Evolutionary conservation across 2,329 filamentous ascomycete genomes (phyloP), one percentile per base, ranked within the genome.

Genomic region (Talaromyces sp.): DNA sequence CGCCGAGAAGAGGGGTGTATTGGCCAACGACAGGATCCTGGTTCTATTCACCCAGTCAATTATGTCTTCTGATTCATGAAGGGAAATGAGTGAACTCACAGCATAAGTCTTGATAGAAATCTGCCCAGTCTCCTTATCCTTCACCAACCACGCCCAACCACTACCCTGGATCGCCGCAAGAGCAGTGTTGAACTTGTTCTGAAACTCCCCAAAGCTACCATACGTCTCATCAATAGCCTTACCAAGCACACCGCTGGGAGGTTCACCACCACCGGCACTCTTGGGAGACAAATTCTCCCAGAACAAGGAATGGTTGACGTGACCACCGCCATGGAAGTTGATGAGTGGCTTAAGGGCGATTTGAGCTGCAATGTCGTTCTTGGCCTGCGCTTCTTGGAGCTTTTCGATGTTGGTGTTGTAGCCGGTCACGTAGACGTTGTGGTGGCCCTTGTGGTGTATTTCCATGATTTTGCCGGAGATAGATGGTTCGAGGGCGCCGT

Each of bases 381-480:
- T 83, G 60, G 77, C 73, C 70, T 85, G 80, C 11, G 86, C 86
- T 69, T 87, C 84, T 66, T 84, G 82, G 68, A 91, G 81, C 75
- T 93, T 88, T 79, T 93, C 88, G 70, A 87, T 82, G 65, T 91
- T 89, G 67, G 89, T 85, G 83, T 97, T 97, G 84, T 91, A 91
- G 78, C 89, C 90, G 80, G 89, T 95, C 72, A 97, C 92, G 79
- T 97, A 97, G 74, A 93, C 93, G 81, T 94, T 89, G 84, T 97
- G 93, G 85, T 97, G 93, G 81, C 93, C 94, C 82, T 87, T 89
- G 87, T 97, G 91, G 85, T 97, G 93, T 54, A 96, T 87, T 83
- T 96, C 91, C 93, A 97, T 97, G 83, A 97, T 97, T 82, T 95
- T 88, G 78, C 90, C 90, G 58, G 90, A 93, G 82, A 97, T 86